Percentiles rank a stretch among this genome's conserved stretches.
Conservation (phyloP, 2,329 filamentous ascomycete genomes). For the Cercospora sojina region DNA sequence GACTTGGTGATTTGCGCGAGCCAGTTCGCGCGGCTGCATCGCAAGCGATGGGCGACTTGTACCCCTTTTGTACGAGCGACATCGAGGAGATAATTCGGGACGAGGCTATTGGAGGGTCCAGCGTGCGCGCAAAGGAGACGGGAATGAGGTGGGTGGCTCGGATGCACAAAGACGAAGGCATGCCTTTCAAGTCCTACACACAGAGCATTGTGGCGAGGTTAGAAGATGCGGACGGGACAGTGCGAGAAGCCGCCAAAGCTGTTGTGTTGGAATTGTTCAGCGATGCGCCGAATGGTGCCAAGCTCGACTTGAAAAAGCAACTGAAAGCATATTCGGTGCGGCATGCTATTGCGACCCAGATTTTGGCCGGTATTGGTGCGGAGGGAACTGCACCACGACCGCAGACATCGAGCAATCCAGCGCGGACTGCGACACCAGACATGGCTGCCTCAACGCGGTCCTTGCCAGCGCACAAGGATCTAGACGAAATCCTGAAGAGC, state of each 20-base stretch:
- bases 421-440: constrained; percentile 31
- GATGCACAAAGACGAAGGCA: constrained; percentile 77
- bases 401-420: constrained; percentile 30
- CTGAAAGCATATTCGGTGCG: constrained; percentile 80
- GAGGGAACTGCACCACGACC: constrained; percentile 33
- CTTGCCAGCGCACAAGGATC: constrained; percentile 33
- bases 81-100: constrained; percentile 80
- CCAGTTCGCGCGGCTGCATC: constrained; percentile 73
- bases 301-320: constrained; percentile 84
- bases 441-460: constrained; percentile 46
- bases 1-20: constrained; percentile 84
- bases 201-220: constrained; percentile 79
- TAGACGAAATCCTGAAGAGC: constrained; percentile 45
- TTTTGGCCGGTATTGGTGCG: constrained; percentile 70
- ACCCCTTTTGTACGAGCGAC: constrained; percentile 65
- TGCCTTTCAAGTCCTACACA: constrained; percentile 82
- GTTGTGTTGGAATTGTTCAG: constrained; percentile 86
- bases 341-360: constrained; percentile 78
- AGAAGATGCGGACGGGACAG: constrained; percentile 84
- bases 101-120: constrained; percentile 74
- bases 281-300: constrained; percentile 75
- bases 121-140: constrained; percentile 78
- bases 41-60: constrained; percentile 75
- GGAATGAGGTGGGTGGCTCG: constrained; percentile 82
- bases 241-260: constrained; percentile 78